Evolutionary conservation across 305 asterid species (phyloP).

Genomic region (Solanum hybrid): DNA sequence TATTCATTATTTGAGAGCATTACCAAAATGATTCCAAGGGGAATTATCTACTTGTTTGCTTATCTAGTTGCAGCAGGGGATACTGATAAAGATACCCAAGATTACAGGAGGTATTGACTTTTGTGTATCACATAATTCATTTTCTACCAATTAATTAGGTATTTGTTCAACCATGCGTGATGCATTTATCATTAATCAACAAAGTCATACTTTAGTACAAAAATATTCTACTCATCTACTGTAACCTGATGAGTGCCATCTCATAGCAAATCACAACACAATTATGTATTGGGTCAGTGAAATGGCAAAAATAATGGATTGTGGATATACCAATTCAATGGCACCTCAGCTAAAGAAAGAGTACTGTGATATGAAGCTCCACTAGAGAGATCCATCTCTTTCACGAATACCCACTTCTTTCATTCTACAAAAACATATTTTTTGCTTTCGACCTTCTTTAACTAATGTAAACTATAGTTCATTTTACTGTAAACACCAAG

Average conservation of each 20-base stretch:
- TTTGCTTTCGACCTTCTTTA: background rate
- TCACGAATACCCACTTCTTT: background rate
- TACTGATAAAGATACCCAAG: background rate
- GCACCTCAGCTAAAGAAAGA: background rate
- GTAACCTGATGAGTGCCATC: background rate
- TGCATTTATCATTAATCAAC: background rate
- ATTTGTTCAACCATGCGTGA: background rate
- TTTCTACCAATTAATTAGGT: background rate
- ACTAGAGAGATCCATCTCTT: background rate
- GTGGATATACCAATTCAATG: background rate
- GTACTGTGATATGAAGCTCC: background rate
- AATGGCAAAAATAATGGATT: background rate
- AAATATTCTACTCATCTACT: background rate
- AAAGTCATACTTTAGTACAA: background rate
- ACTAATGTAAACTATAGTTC: background rate
- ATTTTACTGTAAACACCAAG: background rate
- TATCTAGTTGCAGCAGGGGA: background rate
- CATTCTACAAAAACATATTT: background rate
- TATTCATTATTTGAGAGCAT: background rate
- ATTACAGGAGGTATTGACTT: background rate
- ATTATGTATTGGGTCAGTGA: background rate
- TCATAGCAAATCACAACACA: background rate
- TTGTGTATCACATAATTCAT: background rate
- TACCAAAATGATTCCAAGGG: background rate
- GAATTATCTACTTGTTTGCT: background rate